Evolutionary conservation across 2,329 filamentous ascomycete genomes (phyloP), one percentile per base, ranked within the genome.

Genomic region (Cordyceps cicadae): DNA sequence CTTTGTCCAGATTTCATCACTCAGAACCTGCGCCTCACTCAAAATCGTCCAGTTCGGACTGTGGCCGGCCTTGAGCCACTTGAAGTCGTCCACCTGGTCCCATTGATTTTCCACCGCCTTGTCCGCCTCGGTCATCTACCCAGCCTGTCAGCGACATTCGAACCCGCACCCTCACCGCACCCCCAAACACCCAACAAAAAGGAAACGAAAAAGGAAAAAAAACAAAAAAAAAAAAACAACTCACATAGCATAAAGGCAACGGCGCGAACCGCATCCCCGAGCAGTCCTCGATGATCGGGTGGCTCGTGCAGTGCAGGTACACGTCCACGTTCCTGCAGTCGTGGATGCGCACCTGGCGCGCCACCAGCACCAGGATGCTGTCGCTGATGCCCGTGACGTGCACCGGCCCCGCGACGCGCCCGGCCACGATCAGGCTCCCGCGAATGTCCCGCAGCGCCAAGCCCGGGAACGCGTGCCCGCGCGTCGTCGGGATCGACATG

Each of bases 71-170:
- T 92, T 95, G 64, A 97, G 82, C 94, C 94, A 97, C 75, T 96
- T 96, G 79, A 99, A 99, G 72, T 99, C 94, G 72, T 97, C 90
- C 17, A 97, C 89, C 68, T 94, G 86, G 67, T 92, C 83, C 90
- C 91, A 99, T 67, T 88, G 83, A 70, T 96, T 93, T 62, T 75
- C 74, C 3, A 69, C 65, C 6, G 63, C 51, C 43, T 66, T 55
- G n/a, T 75, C 72, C 5, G 68, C 67, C 34, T 70, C 68, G 7
- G 65, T 68, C 48, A 63, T 61, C 68, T 71, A 53, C 53, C 64
- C 32, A 43, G 29, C 12, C 19, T 3, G 43, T 29, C 15, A 53
- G 63, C 64, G n/a, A 19, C 32, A 7, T 41, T 17, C 14, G 14
- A 39, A 21, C 3, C 29, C 9, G 17, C n/a, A 34, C 3, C 8